phyloP scores from a whole-genome alignment of 1,139 yeast genomes.

The Nakaseomyces uthaithaninus region DNA sequence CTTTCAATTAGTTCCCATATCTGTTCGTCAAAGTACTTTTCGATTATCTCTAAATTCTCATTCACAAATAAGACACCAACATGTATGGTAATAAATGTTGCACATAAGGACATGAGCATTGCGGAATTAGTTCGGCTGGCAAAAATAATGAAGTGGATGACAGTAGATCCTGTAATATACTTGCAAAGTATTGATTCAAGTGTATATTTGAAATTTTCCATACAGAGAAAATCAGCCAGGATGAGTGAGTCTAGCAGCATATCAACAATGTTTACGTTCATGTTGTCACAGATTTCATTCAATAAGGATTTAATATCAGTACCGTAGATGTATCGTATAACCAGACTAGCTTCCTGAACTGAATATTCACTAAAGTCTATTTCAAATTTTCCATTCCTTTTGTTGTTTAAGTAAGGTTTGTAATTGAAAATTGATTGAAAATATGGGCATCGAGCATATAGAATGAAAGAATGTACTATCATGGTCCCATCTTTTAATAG shows the following conservation, averaged over 20 bases:
- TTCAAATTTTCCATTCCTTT: slow-evolving; percentile 11
- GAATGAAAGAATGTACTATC: slow-evolving; percentile 54
- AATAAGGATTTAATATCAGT: slow-evolving; percentile 37
- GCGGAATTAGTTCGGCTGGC: slow-evolving; percentile 46
- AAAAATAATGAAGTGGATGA: slow-evolving; percentile 46
- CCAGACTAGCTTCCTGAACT: slow-evolving; percentile 38
- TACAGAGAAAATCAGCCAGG: slow-evolving; percentile 54
- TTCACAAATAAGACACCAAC: slow-evolving; percentile 57
- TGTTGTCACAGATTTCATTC: slow-evolving; percentile 25
- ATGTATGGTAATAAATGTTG: slow-evolving; percentile 63
- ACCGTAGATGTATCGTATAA: slow-evolving; percentile 56
- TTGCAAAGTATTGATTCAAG: slow-evolving; percentile 58
- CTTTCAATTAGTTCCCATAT: slow-evolving; percentile 32
- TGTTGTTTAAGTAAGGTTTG: background rate
- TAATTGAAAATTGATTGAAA: slow-evolving; percentile 8
- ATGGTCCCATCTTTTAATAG: slow-evolving; percentile 17
- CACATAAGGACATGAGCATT: slow-evolving; percentile 51
- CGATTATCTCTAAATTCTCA: slow-evolving; percentile 24
- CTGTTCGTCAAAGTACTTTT: slow-evolving; percentile 24
- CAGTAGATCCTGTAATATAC: slow-evolving; percentile 55
- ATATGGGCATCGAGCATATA: slow-evolving; percentile 10
- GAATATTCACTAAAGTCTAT: slow-evolving; percentile 45
- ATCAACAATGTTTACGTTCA: slow-evolving; percentile 21
- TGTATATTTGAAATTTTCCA: slow-evolving; percentile 50
- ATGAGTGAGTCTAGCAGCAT: slow-evolving; percentile 54